Evolutionary conservation across 2,329 filamentous ascomycete species (phyloP).

Genomic region (Trichoderma oligosporum): DNA sequence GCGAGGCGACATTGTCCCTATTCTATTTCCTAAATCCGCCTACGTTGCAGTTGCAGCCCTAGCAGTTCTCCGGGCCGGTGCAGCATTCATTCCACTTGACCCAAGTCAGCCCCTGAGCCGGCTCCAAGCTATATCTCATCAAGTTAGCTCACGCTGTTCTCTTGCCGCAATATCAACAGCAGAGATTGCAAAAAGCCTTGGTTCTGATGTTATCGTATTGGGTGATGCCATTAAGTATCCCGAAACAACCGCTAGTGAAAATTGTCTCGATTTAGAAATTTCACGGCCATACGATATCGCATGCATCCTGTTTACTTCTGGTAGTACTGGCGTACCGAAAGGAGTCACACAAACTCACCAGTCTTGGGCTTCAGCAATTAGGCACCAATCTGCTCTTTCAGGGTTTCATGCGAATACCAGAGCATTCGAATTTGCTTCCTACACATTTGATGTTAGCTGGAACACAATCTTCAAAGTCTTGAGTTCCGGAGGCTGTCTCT

Average conservation of each 20-base stretch:
- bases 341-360: constrained; percentile 46
- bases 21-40: constrained; percentile 34
- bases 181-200: no score
- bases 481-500: constrained; percentile 45
- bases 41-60: constrained; percentile 31
- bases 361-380: constrained; percentile 38
- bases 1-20: constrained; percentile 25
- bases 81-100: constrained; percentile 26
- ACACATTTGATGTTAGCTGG: constrained; percentile 50
- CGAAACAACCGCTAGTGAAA: no score
- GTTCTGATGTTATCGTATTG: no score
- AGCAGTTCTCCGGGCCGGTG: constrained; percentile 32
- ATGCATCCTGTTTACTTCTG: constrained; percentile 45
- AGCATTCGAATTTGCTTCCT: no score
- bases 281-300: neutral
- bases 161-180: no score
- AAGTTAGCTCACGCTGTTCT: no score
- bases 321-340: constrained; percentile 53
- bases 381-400: no score
- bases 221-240: no score
- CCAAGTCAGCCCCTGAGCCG: no score
- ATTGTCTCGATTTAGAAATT: neutral
- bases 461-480: constrained; percentile 50
- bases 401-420: no score
- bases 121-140: no score